Evolutionary conservation across 1,284 basidiomycete genomes (phyloP), one percentile per base, ranked within the genome.

Genomic region (Amylostereum chailletii): DNA sequence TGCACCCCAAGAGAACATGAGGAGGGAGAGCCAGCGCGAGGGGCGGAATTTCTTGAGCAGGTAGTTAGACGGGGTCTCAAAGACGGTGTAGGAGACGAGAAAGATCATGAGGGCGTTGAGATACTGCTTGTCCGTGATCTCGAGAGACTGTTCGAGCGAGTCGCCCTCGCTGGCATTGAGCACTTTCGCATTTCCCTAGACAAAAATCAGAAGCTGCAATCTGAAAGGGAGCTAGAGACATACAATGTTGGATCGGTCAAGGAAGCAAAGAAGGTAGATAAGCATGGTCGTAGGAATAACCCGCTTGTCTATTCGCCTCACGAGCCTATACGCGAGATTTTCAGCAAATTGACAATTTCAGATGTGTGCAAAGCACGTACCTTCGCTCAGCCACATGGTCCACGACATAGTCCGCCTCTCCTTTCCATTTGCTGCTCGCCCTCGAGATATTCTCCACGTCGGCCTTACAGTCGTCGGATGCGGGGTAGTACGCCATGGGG

Each of bases 1-100:
- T 1, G 65, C 59, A 19, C 71, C 71, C 64, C 72, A 74, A 9
- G 60, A 55, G 50, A 71, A 59, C 66, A 69, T 69, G 50, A 68
- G 60, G 47, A 66, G 62, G 8, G 67, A 61, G 48, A 70, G 66
- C 54, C 54, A 65, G 31, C 61, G 55, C 53, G 61, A 34, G 63
- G 74, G 42, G 5, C 65, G 58, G 39, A 72, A 64, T 26, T 62
- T 62, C 62, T 75, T 75, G 52, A 76, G 64, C 47, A 75, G 55
- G 50, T 66, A 62, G 53, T 69, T 72, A 19, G 67, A 67, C 10
- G 67, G 66, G 3, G 66, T 65, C 48, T 70, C 65, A 56, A 69
- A 67, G 40, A 66, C 38, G n/a, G 60, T 64, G 54, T 67, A 67
- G 11, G 64, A 61, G 47, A 68, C 60, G 50, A 65, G 57, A 56